phyloP scores from a whole-genome alignment of 139 green algal genomes.

The Mesostigma viride region DNA sequence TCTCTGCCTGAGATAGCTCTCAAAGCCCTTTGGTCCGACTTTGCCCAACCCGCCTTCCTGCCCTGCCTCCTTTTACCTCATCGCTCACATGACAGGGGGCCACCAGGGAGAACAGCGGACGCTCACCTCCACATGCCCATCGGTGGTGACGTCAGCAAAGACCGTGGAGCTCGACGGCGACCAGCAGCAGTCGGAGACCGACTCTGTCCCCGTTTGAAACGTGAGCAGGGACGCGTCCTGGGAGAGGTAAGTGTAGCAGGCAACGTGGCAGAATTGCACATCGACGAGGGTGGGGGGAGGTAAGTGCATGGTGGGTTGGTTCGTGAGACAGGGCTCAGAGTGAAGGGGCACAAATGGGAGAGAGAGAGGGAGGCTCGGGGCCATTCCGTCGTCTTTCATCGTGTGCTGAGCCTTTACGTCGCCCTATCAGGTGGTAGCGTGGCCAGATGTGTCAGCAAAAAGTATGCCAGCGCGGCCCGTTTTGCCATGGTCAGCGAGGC shows the following conservation, averaged over 20 bases:
- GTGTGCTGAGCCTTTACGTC: background rate
- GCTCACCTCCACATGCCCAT: conserved; percentile 53
- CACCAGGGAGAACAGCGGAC: background rate
- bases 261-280: background rate
- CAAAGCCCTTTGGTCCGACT: background rate
- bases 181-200: conserved; percentile 52
- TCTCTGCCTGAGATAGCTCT: background rate
- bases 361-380: background rate
- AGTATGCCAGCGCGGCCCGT: too few relatives aligned
- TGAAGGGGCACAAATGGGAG: background rate
- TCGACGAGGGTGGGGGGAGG: background rate
- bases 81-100: background rate
- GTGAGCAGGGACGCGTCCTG: conserved; percentile 43
- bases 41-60: background rate
- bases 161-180: conserved; percentile 64
- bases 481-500: background rate
- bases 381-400: background rate
- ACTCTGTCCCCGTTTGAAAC: conserved; percentile 50
- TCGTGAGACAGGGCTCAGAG: background rate
- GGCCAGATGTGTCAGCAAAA: background rate
- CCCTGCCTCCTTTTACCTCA: background rate
- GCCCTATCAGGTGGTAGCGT: background rate
- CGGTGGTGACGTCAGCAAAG: conserved; percentile 58
- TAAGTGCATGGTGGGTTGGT: background rate
- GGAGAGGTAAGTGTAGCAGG: background rate